Evolutionary conservation across 768 basidiomycete species (phyloP).

Genomic region (Pisolithus marmoratus): DNA sequence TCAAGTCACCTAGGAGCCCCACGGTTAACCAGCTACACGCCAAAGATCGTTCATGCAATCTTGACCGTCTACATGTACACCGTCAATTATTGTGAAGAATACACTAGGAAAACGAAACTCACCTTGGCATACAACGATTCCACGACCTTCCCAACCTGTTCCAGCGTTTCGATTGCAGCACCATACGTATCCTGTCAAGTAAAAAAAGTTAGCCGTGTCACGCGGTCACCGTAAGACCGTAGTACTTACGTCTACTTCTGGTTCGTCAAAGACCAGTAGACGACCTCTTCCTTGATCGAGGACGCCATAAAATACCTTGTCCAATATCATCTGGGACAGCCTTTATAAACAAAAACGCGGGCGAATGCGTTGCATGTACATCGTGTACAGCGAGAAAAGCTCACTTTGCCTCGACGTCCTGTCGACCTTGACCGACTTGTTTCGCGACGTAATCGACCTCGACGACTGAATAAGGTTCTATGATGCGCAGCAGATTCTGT

Average conservation of each 20-base stretch:
- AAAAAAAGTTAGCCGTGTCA: neutral
- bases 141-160: conserved; percentile 91
- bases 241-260: no score
- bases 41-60: conserved; percentile 27
- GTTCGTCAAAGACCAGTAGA: no score
- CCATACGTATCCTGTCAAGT: conserved; percentile 74
- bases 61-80: conserved; percentile 34
- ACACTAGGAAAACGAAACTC: neutral
- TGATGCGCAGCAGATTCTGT: conserved; percentile 91
- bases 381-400: conserved; percentile 18
- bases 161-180: conserved; percentile 83
- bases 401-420: conserved; percentile 88
- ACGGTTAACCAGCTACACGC: no score
- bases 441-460: conserved; percentile 87
- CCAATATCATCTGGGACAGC: conserved; percentile 96
- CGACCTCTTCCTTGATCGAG: conserved; percentile 60
- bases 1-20: no score
- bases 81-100: neutral
- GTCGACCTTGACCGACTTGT: conserved; percentile 79
- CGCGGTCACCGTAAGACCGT: no score
- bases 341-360: conserved; percentile 32
- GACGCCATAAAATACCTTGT: conserved; percentile 90
- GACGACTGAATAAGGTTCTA: conserved; percentile 92
- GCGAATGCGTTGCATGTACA: neutral
- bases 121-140: conserved; percentile 89